These are phyloP conservation scores for Starmerella gropengiesseri DNA, from an alignment of 805 yeast species.

Conservation along the genomic window DNA sequence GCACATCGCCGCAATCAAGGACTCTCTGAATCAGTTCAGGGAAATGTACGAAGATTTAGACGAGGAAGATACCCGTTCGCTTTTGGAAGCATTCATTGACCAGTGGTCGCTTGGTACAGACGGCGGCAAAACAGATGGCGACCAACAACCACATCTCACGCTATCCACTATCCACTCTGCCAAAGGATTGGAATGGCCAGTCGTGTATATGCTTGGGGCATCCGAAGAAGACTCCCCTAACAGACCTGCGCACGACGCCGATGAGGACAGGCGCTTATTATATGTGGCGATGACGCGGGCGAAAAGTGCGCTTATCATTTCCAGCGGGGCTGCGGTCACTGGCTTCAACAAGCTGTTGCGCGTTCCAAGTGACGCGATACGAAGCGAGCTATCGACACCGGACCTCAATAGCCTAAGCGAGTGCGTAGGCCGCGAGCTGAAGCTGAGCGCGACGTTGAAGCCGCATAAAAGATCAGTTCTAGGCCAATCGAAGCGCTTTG, in stretches of 20 bases:
- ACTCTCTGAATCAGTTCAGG: neutral
- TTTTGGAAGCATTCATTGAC: slow-evolving; percentile 17
- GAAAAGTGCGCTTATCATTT: slow-evolving; percentile 41
- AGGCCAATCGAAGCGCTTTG: neutral
- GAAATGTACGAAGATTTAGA: neutral
- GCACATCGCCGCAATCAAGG: neutral
- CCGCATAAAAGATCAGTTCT: neutral
- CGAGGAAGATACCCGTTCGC: neutral
- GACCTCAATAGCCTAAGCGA: neutral
- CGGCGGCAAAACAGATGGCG: slow-evolving; percentile 1
- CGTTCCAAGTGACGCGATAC: neutral
- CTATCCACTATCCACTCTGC: slow-evolving; percentile 85
- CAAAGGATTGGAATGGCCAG: slow-evolving; percentile 93
- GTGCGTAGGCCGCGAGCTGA: slow-evolving; percentile 1
- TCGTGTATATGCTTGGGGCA: slow-evolving; percentile 66
- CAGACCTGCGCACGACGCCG: slow-evolving; percentile 26
- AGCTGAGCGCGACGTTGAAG: too few relatives aligned
- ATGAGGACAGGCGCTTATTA: slow-evolving; percentile 75
- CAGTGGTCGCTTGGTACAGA: slow-evolving; percentile 21
- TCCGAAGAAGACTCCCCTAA: slow-evolving; percentile 15
- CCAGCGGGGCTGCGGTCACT: neutral
- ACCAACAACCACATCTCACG: slow-evolving; percentile 29
- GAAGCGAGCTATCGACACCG: neutral
- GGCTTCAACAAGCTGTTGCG: neutral
- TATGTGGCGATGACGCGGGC: slow-evolving; percentile 89